Evolutionary conservation across 164 flowering plant species (phyloP).

Genomic region (Kingdonia uniflora): DNA sequence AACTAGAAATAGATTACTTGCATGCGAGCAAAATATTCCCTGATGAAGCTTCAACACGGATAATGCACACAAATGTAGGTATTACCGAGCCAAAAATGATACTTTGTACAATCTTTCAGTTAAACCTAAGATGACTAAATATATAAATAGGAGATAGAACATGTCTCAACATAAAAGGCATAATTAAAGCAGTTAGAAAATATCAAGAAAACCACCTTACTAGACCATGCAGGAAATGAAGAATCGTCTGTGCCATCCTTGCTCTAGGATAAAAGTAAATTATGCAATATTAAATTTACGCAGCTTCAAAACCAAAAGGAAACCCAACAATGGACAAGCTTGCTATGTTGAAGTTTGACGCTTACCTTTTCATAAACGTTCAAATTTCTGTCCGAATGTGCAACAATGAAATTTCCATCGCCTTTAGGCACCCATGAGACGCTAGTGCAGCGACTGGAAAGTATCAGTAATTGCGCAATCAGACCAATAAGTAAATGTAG

Average conservation of each 20-base stretch:
- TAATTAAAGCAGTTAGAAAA: no score
- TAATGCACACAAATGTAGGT: no score
- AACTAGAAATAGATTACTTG: no score
- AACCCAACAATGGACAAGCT: not conserved
- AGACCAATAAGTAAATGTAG: not conserved
- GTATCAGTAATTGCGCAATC: not conserved
- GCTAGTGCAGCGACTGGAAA: conserved; percentile 80
- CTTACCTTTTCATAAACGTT: conserved; percentile 92
- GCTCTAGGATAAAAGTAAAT: conserved; percentile 29
- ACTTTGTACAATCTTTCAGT: no score
- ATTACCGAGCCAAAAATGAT: no score
- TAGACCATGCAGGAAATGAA: conserved; percentile 83
- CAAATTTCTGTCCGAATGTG: conserved; percentile 92
- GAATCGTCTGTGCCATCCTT: conserved; percentile 89
- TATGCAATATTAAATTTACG: conserved; percentile 4
- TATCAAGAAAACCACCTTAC: conserved; percentile 47
- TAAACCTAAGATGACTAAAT: no score
- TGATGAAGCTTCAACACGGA: no score
- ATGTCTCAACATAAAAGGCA: not conserved
- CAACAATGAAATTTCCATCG: conserved; percentile 89
- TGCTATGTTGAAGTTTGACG: conserved; percentile 2
- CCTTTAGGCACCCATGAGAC: conserved; percentile 92
- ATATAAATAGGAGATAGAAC: no score
- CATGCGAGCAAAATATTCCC: no score
- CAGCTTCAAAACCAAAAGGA: conserved; percentile 4